Base-by-base conservation (phyloP, 2,329 filamentous ascomycete species). In the Emmonsiellopsis sp. region DNA sequence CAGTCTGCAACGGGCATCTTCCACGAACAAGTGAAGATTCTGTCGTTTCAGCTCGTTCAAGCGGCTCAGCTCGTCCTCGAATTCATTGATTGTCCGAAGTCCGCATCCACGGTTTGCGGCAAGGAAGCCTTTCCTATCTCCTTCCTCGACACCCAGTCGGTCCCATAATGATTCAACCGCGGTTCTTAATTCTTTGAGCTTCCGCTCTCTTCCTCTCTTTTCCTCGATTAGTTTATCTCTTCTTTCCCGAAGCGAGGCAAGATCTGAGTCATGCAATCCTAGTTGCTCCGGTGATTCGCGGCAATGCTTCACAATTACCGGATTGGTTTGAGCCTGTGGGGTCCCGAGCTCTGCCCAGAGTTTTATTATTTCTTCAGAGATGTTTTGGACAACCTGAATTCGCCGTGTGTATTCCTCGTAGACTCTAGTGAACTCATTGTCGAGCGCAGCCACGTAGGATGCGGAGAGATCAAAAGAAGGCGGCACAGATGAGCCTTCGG, bases 301-400 rank as follows among this genome's bases (percentile, higher is more conserved):
- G 67, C 95, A 92, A 69, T 87, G 84, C 68, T 96, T 87, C 56
- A 98, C 86, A 57, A 98, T 94, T 17, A 82, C 78, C 54, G 79
- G 80, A 65, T 98, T 93, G 13, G 92, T 94, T 68, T 97, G 92
- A 32, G 87, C 88, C 67, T 96, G 91, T 0, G 93, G 91, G 1
- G 88, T 95, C 43, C 93, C 93, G 8, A 98, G 82, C 69, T 98
- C 93, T 0, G 88, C 92, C 91, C 93, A 98, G 0, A 98, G 79
- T 61, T 89, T 87, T 62, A 98, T 93, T 55, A 95, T 92, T 57
- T 93, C 84, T 63, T 95, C 87, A 42, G 83, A 84, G 2, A 88
- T 71, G 17, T 83, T 72, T 68, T 88, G 83, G 11, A 97, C 90
- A 0, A 81, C 82, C 33, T 80, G 79, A 44, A 95, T 78, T 47